Evolutionary conservation across 176 grass and related monocot genomes (phyloP), one percentile per base, ranked within the genome.

Genomic region (Triticum timopheevii): DNA sequence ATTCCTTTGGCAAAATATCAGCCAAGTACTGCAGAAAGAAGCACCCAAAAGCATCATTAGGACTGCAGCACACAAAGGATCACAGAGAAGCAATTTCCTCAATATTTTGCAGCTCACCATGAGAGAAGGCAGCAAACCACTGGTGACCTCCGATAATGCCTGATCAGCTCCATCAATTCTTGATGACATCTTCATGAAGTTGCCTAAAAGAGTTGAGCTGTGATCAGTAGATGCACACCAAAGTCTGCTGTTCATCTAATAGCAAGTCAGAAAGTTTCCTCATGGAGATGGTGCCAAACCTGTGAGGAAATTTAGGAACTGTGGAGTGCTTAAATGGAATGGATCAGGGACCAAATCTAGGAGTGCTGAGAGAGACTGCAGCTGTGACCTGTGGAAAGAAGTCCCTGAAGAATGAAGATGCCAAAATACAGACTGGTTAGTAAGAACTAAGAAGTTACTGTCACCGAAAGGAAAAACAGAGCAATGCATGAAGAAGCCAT

Each of bases 1-100:
- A 92, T 87, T 94, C 92, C 88, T 90, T 98, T 59, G 93, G 87
- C 67, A 93, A 79, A 84, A 95, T 69, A 77, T 98, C 86, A 77
- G 84, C 76, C 62, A 98, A 31, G 90, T 86, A 87, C 93, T 98
- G 80, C 76, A 91, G 7, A 70, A 79, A 84, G 42, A 83, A 82
- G 45, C 5, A 1, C 5, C 4, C 20, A 76, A 56, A 54, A 47
- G 0, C 39, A 76, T 8, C 30, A 59, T 66, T n/a, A 56, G 27
- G 34, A 50, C 39, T 20, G 6, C 0, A 0, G 2, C 3, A 13
- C 28, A 62, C 2, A 81, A 42, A 84, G 9, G 68, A 77, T 67
- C 73, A 13, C 79, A 65, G 67, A 86, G 68, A 61, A 71, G 2
- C 13, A 34, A 16, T 69, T 66, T 56, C 5, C 16, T 3, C 5